Conservation (phyloP, 257 asterid genomes). For the Orobanche coerulescens region DNA sequence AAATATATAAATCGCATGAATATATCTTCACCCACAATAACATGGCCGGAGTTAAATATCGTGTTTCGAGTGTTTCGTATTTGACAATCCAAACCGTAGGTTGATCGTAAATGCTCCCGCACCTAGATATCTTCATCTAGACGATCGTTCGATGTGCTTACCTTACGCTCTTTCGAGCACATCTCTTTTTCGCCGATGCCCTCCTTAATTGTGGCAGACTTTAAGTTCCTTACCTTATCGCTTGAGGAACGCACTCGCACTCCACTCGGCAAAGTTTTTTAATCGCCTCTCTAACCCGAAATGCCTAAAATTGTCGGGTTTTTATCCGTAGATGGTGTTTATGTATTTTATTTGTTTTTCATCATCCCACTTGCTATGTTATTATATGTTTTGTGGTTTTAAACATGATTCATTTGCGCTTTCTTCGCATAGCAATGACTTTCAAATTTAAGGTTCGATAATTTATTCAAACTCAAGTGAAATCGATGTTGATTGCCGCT, state of each 20-base stretch:
- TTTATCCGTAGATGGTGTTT: not conserved
- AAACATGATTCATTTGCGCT: too few species aligned
- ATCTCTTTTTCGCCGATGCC: not conserved
- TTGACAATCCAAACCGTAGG: not conserved
- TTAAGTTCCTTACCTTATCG: not conserved
- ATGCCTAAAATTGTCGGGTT: not conserved
- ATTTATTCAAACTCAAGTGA: slow-evolving; percentile 1
- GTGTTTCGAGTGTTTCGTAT: not conserved
- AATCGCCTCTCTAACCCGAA: not conserved
- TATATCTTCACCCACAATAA: not conserved
- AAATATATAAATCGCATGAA: too few species aligned
- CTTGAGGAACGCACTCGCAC: too few species aligned
- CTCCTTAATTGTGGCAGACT: not conserved
- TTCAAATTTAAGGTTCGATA: not conserved
- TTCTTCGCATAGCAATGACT: not conserved
- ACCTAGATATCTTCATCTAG: not conserved
- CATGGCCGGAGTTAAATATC: too few species aligned
- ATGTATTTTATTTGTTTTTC: not conserved
- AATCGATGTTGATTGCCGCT: not conserved
- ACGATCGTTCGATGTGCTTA: too few species aligned
- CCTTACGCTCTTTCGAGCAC: too few species aligned
- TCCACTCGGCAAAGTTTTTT: not conserved
- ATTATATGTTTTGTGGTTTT: too few species aligned
- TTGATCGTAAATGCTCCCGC: not conserved
- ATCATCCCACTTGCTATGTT: too few species aligned